Base-by-base conservation (phyloP, 371 early-diverging fungal species). In the Mucor indicus region DNA sequence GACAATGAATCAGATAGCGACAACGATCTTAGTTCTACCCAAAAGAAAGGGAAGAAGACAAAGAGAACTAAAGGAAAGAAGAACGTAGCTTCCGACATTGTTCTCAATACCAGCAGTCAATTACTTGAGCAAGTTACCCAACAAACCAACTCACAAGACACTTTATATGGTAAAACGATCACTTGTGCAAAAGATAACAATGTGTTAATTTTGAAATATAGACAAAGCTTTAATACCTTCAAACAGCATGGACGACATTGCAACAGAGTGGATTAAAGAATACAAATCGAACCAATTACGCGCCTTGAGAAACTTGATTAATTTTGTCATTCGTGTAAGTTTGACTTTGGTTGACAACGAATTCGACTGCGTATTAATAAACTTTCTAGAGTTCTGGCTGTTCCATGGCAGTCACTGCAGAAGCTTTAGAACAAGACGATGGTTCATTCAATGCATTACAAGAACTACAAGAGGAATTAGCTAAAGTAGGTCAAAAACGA, bases 281-380 rank as follows among this genome's bases (percentile, higher is more conserved):
- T 72, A 69, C 23, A 39, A 62, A 13, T 15, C 13, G 3, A 57
- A 67, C 8, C 55, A 67, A 25, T 20, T 30, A 2, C 37, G 31
- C 24, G 67, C 72, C 25, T 50, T 86, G 52, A 65, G 60, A 24
- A 64, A 78, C 2, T 38, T 89, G 23, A 59, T 89, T 36, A 84
- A 84, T 52, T 79, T 86, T 53, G 45, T 84, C 23, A 75, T 86
- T 48, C 64, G 81, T 46, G 86, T 84, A 65, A 60, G 53, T 38
- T 29, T n/a, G n/a, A n/a, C n/a, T n/a, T n/a, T n/a, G n/a, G n/a
- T n/a, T n/a, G n/a, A n/a, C n/a, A n/a, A n/a, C n/a, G n/a, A n/a
- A n/a, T n/a, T n/a, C n/a, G n/a, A n/a, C n/a, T n/a, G n/a, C n/a
- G n/a, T n/a, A n/a, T n/a, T n/a, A n/a, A n/a, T n/a, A n/a, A n/a